phyloP scores from a whole-genome alignment of 768 basidiomycete genomes.

The Leccinum rimulosum region DNA sequence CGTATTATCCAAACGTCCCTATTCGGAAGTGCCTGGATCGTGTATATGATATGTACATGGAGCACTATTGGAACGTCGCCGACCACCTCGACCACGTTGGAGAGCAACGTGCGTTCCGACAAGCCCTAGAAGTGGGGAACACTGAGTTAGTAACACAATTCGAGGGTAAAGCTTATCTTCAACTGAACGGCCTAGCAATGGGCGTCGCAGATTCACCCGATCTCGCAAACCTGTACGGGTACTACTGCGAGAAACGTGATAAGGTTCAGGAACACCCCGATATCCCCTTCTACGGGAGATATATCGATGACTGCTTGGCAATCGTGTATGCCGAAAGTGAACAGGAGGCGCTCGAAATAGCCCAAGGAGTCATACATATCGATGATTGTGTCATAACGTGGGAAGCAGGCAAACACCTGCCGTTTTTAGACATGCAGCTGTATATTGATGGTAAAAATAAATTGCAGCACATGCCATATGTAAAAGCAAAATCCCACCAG shows the following conservation, averaged over 20 bases:
- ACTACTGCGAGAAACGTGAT: background rate
- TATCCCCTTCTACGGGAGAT: background rate
- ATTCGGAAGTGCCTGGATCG: too few species aligned
- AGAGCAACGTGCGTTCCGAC: too few species aligned
- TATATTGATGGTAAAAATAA: background rate
- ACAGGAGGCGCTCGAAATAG: background rate
- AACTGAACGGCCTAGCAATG: too few species aligned
- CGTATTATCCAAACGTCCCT: too few species aligned
- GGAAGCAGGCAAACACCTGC: background rate
- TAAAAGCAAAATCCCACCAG: background rate
- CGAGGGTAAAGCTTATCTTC: too few species aligned
- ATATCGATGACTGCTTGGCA: conserved; percentile 3
- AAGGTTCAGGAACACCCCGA: background rate
- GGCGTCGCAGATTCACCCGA: too few species aligned
- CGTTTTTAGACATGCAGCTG: conserved; percentile 6
- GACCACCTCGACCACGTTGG: too few species aligned
- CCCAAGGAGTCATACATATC: background rate
- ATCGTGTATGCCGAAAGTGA: background rate
- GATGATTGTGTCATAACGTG: conserved; percentile 2
- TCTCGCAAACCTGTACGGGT: background rate
- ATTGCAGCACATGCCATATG: background rate
- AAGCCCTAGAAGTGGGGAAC: too few species aligned
- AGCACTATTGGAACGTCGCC: too few species aligned
- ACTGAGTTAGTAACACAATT: too few species aligned
- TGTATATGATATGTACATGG: too few species aligned